Conservation (phyloP, 345 rosid genomes). For the Passiflora organensis region DNA sequence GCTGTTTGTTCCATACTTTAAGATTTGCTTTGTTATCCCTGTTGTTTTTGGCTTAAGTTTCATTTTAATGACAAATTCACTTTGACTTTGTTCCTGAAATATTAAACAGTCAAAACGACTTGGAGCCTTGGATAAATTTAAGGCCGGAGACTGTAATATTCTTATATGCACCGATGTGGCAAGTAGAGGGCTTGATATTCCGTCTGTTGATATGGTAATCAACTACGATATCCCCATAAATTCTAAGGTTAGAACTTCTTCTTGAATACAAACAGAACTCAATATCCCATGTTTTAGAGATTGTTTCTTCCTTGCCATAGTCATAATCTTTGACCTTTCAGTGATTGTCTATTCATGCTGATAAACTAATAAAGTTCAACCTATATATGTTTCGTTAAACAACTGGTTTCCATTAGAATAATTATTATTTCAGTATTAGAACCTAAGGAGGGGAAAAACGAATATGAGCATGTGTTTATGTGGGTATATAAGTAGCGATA, state of each 20-base stretch:
- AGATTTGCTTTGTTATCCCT: constrained; percentile 1
- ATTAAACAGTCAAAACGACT: constrained; percentile 74
- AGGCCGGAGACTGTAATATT: constrained; percentile 89
- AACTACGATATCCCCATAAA: constrained; percentile 89
- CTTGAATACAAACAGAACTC: too few species aligned
- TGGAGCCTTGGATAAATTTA: constrained; percentile 87
- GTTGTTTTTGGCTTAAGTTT: background rate
- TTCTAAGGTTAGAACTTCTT: constrained; percentile 46
- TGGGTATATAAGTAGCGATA: too few species aligned
- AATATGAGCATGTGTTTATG: too few species aligned
- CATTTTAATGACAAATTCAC: background rate
- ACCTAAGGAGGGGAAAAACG: too few species aligned
- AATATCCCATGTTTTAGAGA: too few species aligned
- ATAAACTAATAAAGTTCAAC: too few species aligned
- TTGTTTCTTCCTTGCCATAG: too few species aligned
- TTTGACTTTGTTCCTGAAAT: background rate
- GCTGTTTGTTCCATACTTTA: background rate
- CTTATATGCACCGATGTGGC: constrained; percentile 97
- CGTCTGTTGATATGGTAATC: constrained; percentile 90
- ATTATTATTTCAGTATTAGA: too few species aligned
- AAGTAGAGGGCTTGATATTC: constrained; percentile 97
- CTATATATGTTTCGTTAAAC: too few species aligned
- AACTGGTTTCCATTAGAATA: too few species aligned
- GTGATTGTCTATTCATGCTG: too few species aligned
- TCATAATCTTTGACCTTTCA: too few species aligned